Base-by-base conservation (phyloP, 768 basidiomycete genomes). In the Tulasnella sp. region DNA sequence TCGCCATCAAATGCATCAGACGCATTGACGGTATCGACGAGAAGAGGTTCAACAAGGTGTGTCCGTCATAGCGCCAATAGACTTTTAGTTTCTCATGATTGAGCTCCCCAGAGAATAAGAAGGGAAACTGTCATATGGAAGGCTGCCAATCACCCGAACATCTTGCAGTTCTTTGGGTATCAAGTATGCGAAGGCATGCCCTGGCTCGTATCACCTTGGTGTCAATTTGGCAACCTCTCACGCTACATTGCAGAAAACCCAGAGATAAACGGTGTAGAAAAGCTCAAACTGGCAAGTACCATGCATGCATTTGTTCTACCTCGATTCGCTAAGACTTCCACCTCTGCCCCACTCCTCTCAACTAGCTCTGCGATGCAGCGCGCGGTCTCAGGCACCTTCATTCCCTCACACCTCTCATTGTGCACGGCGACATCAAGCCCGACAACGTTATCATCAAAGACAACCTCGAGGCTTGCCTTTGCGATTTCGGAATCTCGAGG, bases 401-500 rank as follows among this genome's bases (percentile, higher is more conserved):
- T 35, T 39, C 35, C 42, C 23, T 71, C 15, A 71, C n/a, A n/a
- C 57, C 57, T 29, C 18, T 61, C 11, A 71, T 71, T n/a, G 42
- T 71, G n/a, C 70, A 71, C 32, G 70, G 70, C 0, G 70, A 71
- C n/a, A 71, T 39, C 35, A 71, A 71, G 35, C 37, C 18, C 10
- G 37, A 37, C 1, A 71, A 71, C n/a, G 42, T 71, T 29, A 16
- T 71, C 37, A 16, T 71, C 15, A 18, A 37, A 10, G 70, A 71
- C 35, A 71, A 37, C 18, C 23, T 39, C 13, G 18, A 71, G 16
- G 70, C 70, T 37, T 13, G 20, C 9, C 70, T 71, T 16, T 71
- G 70, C n/a, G 70, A 71, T 35, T 71, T 71, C 57, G 70, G 70
- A n/a, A 10, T 71, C 3, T 39, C 70, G 9, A 71, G 70, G 40